These are phyloP conservation scores for Hypholoma fasciculare DNA, from an alignment of 768 basidiomycete species.

Conservation along the genomic window DNA sequence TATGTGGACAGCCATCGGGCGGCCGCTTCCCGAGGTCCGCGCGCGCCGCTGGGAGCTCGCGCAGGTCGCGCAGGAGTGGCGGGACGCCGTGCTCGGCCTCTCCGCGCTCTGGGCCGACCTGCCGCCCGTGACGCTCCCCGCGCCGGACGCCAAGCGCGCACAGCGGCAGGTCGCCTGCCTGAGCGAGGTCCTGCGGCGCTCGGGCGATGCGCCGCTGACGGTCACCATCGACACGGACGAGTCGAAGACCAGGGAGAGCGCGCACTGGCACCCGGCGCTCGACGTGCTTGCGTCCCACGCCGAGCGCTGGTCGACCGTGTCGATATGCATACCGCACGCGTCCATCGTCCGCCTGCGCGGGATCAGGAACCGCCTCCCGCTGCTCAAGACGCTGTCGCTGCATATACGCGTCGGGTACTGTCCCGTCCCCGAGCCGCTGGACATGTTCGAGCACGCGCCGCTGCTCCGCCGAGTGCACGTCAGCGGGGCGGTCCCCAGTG, in stretches of 20 bases:
- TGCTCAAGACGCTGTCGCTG: not conserved
- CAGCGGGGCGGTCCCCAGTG: not conserved
- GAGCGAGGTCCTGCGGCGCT: constrained; percentile 1
- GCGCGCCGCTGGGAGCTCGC: not conserved
- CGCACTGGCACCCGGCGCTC: not conserved
- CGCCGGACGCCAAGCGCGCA: not conserved
- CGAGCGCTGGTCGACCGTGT: constrained; percentile 4
- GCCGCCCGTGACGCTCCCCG: not conserved
- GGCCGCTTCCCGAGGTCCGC: not conserved
- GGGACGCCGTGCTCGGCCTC: not conserved
- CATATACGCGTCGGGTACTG: not conserved
- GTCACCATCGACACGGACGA: not conserved
- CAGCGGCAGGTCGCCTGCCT: not conserved
- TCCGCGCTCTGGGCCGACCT: not conserved
- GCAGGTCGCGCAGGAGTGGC: not conserved
- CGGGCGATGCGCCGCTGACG: not conserved
- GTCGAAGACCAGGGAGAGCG: not conserved
- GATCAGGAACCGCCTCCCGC: not conserved
- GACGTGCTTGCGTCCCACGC: not conserved
- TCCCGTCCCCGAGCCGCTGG: not conserved
- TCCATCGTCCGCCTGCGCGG: not conserved
- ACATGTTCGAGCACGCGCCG: constrained; percentile 2
- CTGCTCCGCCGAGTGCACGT: not conserved
- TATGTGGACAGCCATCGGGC: not conserved
- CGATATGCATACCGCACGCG: not conserved